Evolutionary conservation across 805 yeast species (phyloP).

Genomic region (Candida easanensis): DNA sequence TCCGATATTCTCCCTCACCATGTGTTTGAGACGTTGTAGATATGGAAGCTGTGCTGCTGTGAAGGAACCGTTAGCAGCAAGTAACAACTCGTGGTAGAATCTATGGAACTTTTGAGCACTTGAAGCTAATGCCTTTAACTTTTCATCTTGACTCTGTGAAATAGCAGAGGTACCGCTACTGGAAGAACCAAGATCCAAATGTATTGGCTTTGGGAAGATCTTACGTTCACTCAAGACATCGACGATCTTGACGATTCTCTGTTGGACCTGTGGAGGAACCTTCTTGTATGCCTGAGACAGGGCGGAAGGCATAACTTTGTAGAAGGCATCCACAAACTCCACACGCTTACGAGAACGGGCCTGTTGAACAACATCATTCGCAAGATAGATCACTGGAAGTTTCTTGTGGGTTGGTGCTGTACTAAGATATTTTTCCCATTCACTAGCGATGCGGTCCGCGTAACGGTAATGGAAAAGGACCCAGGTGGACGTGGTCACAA

Average conservation of each 20-base stretch:
- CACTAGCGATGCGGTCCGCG: constrained; percentile 47
- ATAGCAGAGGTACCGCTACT: background rate
- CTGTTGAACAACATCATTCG: constrained; percentile 82
- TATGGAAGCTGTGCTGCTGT: constrained; percentile 10
- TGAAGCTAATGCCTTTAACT: constrained; percentile 8
- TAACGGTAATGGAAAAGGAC: constrained; percentile 63
- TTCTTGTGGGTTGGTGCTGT: constrained; percentile 38
- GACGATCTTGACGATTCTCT: constrained; percentile 47
- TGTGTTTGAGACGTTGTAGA: constrained; percentile 7
- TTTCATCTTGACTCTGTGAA: constrained; percentile 10
- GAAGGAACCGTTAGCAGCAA: constrained; percentile 18
- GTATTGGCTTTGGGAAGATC: constrained; percentile 33
- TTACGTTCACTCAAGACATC: constrained; percentile 57
- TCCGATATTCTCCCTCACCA: constrained; percentile 16
- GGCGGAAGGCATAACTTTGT: constrained; percentile 43
- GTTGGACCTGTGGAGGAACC: constrained; percentile 18
- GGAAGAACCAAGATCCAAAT: constrained; percentile 13
- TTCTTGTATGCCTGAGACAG: constrained; percentile 29
- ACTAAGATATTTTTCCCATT: constrained; percentile 45
- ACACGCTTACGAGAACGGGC: constrained; percentile 58
- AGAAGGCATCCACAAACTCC: constrained; percentile 59
- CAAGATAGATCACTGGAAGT: constrained; percentile 62
- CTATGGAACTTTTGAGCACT: constrained; percentile 19
- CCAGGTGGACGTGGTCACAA: constrained; percentile 75
- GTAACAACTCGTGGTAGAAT: constrained; percentile 21